Evolutionary conservation across 495 filamentous ascomycete genomes (phyloP).

Genomic region (Aspergillus biplanus): DNA sequence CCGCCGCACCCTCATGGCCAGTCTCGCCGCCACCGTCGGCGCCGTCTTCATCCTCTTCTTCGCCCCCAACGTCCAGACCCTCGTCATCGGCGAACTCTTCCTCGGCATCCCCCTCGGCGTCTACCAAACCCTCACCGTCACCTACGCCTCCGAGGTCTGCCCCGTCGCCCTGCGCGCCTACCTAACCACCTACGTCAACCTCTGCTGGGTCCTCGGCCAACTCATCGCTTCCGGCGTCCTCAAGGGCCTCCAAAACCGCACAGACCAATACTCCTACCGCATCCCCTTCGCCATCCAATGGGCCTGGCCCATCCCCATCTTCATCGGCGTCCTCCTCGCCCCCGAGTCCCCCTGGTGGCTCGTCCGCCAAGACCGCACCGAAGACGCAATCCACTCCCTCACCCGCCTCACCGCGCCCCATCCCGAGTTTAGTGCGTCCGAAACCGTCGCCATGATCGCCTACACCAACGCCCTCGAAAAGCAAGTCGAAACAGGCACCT

Average conservation of each 20-base stretch:
- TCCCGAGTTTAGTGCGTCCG: constrained; percentile 66
- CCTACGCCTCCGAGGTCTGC: constrained; percentile 80
- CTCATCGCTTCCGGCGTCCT: constrained; percentile 75
- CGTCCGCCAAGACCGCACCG: constrained; percentile 66
- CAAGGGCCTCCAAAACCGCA: constrained; percentile 59
- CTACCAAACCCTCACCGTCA: constrained; percentile 78
- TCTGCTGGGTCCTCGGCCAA: constrained; percentile 80
- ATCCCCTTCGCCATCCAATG: constrained; percentile 77
- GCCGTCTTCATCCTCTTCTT: constrained; percentile 80
- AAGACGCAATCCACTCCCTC: constrained; percentile 68
- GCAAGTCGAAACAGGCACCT: constrained; percentile 19
- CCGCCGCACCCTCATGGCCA: constrained; percentile 69
- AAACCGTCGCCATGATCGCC: constrained; percentile 83
- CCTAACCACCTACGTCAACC: constrained; percentile 74
- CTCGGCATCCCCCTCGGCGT: constrained; percentile 82
- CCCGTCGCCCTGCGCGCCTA: constrained; percentile 65
- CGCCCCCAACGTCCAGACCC: constrained; percentile 65
- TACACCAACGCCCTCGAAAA: constrained; percentile 66
- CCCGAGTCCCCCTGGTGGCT: constrained; percentile 86
- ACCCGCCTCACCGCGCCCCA: constrained; percentile 65
- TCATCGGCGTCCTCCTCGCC: constrained; percentile 69
- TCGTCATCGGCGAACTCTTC: constrained; percentile 76
- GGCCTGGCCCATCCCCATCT: constrained; percentile 80
- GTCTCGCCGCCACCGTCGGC: constrained; percentile 61
- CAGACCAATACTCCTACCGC: constrained; percentile 67